Percentiles rank a stretch among this genome's conserved stretches.
phyloP scores from a whole-genome alignment of 495 filamentous ascomycete genomes.

The Lindgomyces ingoldianus region DNA sequence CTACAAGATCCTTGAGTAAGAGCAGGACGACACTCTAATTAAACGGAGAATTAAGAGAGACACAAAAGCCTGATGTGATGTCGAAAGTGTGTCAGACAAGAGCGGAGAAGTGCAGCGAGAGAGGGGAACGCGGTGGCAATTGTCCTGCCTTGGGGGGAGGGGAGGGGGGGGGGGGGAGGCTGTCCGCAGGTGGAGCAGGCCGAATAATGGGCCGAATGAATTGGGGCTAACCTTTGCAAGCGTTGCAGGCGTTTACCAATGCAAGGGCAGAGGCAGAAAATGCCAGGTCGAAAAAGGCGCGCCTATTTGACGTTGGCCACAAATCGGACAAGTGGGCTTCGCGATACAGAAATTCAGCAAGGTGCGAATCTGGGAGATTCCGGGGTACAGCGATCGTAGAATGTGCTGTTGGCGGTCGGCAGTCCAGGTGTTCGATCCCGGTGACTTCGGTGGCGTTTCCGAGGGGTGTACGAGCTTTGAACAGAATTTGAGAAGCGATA shows the following conservation, averaged over 20 bases:
- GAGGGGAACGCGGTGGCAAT: slow-evolving; percentile 11
- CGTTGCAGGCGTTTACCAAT: too few relatives aligned
- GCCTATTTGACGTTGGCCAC: not conserved
- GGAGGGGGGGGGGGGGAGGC: not conserved
- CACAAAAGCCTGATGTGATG: not conserved
- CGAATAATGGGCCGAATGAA: not conserved
- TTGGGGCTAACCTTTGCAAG: not conserved
- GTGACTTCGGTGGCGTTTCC: not conserved
- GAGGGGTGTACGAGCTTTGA: not conserved
- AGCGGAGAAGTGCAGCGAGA: not conserved
- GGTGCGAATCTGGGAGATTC: not conserved
- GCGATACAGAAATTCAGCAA: slow-evolving; percentile 1
- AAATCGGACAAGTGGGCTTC: too few relatives aligned
- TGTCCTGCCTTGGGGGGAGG: not conserved
- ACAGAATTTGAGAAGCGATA: not conserved
- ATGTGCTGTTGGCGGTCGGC: not conserved
- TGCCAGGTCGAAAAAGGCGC: slow-evolving; percentile 2
- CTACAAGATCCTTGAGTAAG: not conserved
- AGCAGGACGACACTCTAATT: not conserved
- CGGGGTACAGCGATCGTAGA: slow-evolving; percentile 1
- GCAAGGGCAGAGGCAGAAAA: not conserved
- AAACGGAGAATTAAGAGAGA: not conserved
- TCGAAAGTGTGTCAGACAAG: not conserved
- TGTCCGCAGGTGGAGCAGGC: not conserved
- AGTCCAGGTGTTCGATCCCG: not conserved